These are phyloP conservation scores for Escovopsis weberi DNA, from an alignment of 2,329 filamentous ascomycete genomes.

Conservation along the genomic window DNA sequence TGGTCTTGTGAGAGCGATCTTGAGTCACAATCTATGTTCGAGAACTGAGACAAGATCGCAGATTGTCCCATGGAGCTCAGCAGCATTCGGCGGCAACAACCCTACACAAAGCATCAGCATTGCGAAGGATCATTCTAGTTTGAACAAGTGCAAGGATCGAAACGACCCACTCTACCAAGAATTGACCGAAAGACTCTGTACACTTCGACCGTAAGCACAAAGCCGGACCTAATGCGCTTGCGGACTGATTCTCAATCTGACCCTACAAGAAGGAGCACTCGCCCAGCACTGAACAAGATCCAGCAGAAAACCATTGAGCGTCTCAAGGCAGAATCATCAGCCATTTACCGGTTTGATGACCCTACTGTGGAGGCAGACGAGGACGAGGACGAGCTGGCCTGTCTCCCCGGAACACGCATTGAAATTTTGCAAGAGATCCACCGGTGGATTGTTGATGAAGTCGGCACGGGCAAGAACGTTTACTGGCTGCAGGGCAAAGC, in stretches of 20 bases:
- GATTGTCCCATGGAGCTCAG: slow-evolving; percentile 6
- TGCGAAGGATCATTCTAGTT: slow-evolving; percentile 9
- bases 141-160: slow-evolving; percentile 7
- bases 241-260: too few species aligned
- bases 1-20: slow-evolving; percentile 3
- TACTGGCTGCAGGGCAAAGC: slow-evolving; percentile 8
- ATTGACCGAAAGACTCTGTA: background rate
- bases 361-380: background rate
- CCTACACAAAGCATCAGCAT: background rate
- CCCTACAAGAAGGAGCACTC: too few species aligned
- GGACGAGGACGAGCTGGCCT: background rate
- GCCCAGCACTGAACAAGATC: background rate
- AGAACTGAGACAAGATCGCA: background rate
- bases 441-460: background rate
- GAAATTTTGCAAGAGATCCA: slow-evolving; percentile 1
- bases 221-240: background rate
- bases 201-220: background rate
- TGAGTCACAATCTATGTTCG: background rate
- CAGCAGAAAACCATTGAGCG: background rate
- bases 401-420: background rate
- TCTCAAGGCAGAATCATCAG: background rate
- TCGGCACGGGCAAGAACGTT: background rate
- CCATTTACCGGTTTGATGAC: background rate
- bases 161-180: slow-evolving; percentile 4
- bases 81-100: background rate